phyloP scores from a whole-genome alignment of 108 stramenopile species.

The Conticribra weissflogii region DNA sequence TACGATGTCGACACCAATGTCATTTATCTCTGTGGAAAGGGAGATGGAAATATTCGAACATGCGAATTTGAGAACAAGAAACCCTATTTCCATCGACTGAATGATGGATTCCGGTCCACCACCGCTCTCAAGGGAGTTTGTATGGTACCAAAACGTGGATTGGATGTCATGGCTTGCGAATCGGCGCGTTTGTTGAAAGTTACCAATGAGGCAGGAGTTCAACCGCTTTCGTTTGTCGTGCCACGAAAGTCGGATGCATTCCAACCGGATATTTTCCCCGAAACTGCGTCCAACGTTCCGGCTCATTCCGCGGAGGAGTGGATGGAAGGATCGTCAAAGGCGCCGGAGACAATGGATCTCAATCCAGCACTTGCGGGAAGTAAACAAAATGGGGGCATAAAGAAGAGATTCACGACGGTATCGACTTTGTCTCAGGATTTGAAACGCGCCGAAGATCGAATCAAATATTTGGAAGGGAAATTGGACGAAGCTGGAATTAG shows the following conservation, averaged over 20 bases:
- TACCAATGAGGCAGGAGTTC: conserved; percentile 88
- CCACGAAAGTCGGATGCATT: conserved; percentile 98
- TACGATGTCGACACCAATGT: conserved; percentile 93
- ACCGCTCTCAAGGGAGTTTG: conserved; percentile 96
- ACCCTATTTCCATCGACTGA: conserved; percentile 84
- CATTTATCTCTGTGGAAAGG: conserved; percentile 98
- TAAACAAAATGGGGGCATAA: conserved; percentile 26
- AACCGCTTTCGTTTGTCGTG: conserved; percentile 92
- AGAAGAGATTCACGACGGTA: conserved; percentile 71
- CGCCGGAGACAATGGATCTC: conserved; percentile 82
- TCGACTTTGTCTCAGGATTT: conserved; percentile 71
- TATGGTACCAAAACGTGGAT: conserved; percentile 95
- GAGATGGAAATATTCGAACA: conserved; percentile 97
- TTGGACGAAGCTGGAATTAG: conserved; percentile 69
- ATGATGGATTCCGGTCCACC: conserved; percentile 94
- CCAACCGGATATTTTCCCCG: conserved; percentile 98
- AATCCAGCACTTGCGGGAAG: conserved; percentile 53
- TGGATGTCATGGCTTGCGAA: conserved; percentile 94
- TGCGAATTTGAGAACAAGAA: conserved; percentile 95
- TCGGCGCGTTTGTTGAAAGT: conserved; percentile 95
- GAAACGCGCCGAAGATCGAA: conserved; percentile 69
- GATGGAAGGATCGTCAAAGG: conserved; percentile 87
- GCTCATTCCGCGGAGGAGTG: conserved; percentile 95
- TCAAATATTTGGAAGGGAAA: conserved; percentile 79
- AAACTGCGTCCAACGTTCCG: conserved; percentile 75